Conservation (phyloP, 768 basidiomycete genomes). For the Pholiota molesta region DNA sequence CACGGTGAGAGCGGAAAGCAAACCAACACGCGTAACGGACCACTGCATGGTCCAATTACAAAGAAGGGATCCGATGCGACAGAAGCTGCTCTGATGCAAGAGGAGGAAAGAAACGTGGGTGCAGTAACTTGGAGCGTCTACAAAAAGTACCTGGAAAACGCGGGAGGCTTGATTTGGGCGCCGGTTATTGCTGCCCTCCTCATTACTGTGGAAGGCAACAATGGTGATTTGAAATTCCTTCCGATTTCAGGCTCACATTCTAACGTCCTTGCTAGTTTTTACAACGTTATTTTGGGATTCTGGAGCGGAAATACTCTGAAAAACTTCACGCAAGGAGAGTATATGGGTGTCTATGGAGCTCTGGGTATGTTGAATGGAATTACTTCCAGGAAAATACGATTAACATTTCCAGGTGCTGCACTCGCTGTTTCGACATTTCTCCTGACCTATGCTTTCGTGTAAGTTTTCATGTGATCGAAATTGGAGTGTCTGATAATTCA, state of each 20-base stretch:
- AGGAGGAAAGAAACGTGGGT: slow-evolving; percentile 60
- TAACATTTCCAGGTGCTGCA: slow-evolving; percentile 40
- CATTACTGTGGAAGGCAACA: slow-evolving; percentile 48
- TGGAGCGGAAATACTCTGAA: slow-evolving; percentile 63
- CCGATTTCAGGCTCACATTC: neutral
- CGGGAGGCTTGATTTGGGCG: slow-evolving; percentile 52
- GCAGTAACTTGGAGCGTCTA: slow-evolving; percentile 54
- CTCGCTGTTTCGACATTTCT: slow-evolving; percentile 55
- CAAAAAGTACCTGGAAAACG: slow-evolving; percentile 45
- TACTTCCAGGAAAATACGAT: neutral
- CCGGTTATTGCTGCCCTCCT: slow-evolving; percentile 49
- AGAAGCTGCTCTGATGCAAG: slow-evolving; percentile 45
- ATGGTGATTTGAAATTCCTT: slow-evolving; percentile 38
- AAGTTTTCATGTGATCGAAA: slow-evolving; percentile 16
- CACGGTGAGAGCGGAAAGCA: slow-evolving; percentile 39
- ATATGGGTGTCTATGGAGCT: slow-evolving; percentile 64
- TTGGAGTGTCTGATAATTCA: neutral
- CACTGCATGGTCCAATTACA: neutral
- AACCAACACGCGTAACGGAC: slow-evolving; percentile 9
- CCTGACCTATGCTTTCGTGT: slow-evolving; percentile 54
- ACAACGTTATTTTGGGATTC: slow-evolving; percentile 73
- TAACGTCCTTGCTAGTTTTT: slow-evolving; percentile 42
- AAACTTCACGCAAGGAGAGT: slow-evolving; percentile 61
- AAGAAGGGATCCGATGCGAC: slow-evolving; percentile 4
- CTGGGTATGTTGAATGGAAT: slow-evolving; percentile 34